Evolutionary conservation across 352 stramenopile species (phyloP).

Genomic region (Phytophthora constricta): DNA sequence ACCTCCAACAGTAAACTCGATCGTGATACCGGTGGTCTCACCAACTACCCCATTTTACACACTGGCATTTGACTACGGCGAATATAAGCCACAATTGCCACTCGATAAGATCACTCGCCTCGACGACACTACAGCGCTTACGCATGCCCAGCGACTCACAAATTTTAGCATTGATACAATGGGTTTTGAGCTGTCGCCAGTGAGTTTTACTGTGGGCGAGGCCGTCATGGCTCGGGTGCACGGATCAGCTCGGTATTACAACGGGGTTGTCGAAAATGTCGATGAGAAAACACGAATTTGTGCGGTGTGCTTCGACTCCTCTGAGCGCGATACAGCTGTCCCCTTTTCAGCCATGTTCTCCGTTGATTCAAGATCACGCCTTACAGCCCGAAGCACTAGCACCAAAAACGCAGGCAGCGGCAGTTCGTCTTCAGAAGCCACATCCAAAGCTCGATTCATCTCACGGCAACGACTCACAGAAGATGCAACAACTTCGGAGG

Average conservation of each 20-base stretch:
- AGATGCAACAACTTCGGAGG: constrained; percentile 13
- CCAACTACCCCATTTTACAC: constrained; percentile 39
- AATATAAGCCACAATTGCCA: constrained; percentile 57
- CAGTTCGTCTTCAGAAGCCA: constrained; percentile 50
- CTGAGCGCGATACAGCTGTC: constrained; percentile 62
- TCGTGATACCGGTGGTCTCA: too few relatives aligned
- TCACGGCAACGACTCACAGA: constrained; percentile 19
- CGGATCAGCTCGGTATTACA: constrained; percentile 64
- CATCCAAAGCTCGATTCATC: constrained; percentile 17
- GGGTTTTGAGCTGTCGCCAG: constrained; percentile 69
- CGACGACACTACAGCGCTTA: constrained; percentile 59
- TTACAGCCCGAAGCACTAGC: constrained; percentile 44
- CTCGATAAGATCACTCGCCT: constrained; percentile 59
- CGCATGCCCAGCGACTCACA: constrained; percentile 67
- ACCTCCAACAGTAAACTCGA: constrained; percentile 11
- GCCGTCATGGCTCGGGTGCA: constrained; percentile 67
- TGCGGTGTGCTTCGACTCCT: constrained; percentile 75
- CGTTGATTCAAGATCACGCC: constrained; percentile 54
- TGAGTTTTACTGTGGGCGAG: constrained; percentile 62
- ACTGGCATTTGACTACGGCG: constrained; percentile 78
- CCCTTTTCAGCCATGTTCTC: constrained; percentile 79
- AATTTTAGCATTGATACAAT: constrained; percentile 84
- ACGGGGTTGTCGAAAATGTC: constrained; percentile 61
- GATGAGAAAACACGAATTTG: constrained; percentile 66
- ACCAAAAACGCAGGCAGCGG: constrained; percentile 42